Conservation (phyloP, 352 stramenopile genomes). For the Globisporangium nunn region DNA sequence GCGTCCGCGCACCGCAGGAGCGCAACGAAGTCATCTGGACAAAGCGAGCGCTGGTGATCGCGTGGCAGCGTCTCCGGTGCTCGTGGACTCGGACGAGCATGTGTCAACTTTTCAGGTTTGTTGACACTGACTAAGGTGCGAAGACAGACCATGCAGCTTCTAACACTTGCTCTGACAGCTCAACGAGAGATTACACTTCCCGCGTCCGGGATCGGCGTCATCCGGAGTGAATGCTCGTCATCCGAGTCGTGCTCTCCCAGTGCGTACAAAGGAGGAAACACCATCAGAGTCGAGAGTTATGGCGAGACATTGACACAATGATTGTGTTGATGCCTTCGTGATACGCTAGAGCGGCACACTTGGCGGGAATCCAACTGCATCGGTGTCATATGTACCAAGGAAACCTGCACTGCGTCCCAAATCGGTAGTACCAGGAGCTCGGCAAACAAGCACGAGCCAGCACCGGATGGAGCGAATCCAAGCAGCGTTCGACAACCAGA, state of each 20-base stretch:
- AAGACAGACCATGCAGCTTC: neutral
- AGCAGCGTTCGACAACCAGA: slow-evolving; percentile 10
- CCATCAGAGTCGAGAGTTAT: too few species aligned
- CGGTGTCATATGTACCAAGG: neutral
- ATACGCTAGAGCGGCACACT: neutral
- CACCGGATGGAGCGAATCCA: slow-evolving; percentile 32
- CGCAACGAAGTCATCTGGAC: neutral
- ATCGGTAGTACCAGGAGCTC: slow-evolving; percentile 17
- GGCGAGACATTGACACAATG: neutral
- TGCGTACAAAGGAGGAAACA: neutral
- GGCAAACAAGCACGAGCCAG: slow-evolving; percentile 18
- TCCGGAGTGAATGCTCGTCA: neutral
- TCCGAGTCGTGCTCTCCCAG: neutral
- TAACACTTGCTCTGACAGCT: slow-evolving; percentile 21
- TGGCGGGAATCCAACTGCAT: too few species aligned
- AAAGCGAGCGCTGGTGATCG: neutral
- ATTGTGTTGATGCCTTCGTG: neutral
- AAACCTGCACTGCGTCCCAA: slow-evolving; percentile 39
- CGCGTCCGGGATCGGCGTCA: slow-evolving; percentile 24
- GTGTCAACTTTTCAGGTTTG: neutral
- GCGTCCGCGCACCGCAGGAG: slow-evolving; percentile 36
- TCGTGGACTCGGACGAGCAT: neutral
- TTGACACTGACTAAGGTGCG: neutral
- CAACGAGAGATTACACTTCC: slow-evolving; percentile 35
- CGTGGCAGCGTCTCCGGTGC: neutral